Percentiles rank a stretch among this genome's conserved stretches.
Conservation (phyloP, 306 rosid species). For the Cicer judaicum region DNA sequence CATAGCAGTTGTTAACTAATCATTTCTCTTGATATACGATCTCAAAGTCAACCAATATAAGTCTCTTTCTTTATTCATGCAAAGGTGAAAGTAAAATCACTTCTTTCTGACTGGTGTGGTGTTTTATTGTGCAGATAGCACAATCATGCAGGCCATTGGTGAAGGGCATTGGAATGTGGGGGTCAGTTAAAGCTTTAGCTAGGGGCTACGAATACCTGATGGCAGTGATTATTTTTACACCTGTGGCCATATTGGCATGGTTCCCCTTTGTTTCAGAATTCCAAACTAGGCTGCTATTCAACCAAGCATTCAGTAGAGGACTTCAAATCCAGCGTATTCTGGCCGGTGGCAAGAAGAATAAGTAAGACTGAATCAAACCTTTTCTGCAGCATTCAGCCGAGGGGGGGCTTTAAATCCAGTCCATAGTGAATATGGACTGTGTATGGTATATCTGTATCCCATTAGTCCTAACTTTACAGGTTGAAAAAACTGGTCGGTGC, state of each 20-base stretch:
- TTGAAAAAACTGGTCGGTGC: conserved; percentile 23
- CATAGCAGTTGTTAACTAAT: conserved; percentile 3
- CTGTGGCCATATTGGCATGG: conserved; percentile 90
- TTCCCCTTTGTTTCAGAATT: conserved; percentile 96
- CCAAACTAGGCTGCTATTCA: conserved; percentile 90
- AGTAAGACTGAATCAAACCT: conserved; percentile 42
- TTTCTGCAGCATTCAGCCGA: conserved; percentile 7
- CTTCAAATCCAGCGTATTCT: conserved; percentile 95
- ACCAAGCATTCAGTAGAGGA: conserved; percentile 98
- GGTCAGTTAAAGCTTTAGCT: conserved; percentile 81
- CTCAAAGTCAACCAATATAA: conserved; percentile 3
- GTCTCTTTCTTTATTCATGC: conserved; percentile 1
- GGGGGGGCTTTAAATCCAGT: not conserved
- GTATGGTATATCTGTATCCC: not conserved
- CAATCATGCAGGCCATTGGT: conserved; percentile 77
- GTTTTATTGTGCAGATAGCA: conserved; percentile 64
- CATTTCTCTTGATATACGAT: conserved; percentile 20
- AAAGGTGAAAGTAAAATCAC: conserved; percentile 22
- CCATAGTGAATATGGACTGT: conserved; percentile 4
- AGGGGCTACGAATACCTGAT: conserved; percentile 90
- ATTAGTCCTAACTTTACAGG: conserved; percentile 19
- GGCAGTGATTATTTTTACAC: conserved; percentile 79
- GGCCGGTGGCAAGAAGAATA: conserved; percentile 92
- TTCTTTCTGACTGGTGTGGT: conserved; percentile 37
- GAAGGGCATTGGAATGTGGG: conserved; percentile 90